Percentiles rank a stretch among this genome's conserved stretches.
Evolutionary conservation across 495 filamentous ascomycete species (phyloP).

Genomic region (Penicillium crystallinum): DNA sequence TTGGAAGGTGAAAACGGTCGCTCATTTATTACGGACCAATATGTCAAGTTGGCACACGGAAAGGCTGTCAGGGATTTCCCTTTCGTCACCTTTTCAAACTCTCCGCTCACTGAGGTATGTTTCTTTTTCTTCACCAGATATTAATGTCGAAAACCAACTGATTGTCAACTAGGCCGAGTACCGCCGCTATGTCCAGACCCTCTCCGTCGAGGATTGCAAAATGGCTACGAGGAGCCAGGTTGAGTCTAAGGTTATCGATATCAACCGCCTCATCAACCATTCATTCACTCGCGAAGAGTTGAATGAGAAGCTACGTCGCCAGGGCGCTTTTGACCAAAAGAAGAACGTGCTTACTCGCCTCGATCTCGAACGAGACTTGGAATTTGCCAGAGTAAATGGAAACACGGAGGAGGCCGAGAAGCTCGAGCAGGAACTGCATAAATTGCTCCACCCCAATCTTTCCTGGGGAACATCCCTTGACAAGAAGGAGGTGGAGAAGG

Average conservation of each 20-base stretch:
- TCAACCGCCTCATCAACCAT: slow-evolving; percentile 72
- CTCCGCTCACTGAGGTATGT: slow-evolving; percentile 65
- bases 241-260: slow-evolving; percentile 66
- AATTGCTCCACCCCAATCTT: slow-evolving; percentile 61
- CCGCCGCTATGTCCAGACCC: slow-evolving; percentile 73
- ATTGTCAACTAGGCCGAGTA: slow-evolving; percentile 60
- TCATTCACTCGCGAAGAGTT: slow-evolving; percentile 77
- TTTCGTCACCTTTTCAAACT: slow-evolving; percentile 78
- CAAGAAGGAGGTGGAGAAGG: slow-evolving; percentile 39
- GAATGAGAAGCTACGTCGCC: slow-evolving; percentile 65
- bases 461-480: slow-evolving; percentile 59
- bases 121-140: not conserved
- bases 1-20: slow-evolving; percentile 66
- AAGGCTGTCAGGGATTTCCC: slow-evolving; percentile 73
- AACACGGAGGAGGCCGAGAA: slow-evolving; percentile 55
- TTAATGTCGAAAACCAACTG: slow-evolving; percentile 9
- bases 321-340: slow-evolving; percentile 56
- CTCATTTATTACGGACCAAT: slow-evolving; percentile 68
- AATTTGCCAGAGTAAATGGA: slow-evolving; percentile 57
- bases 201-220: slow-evolving; percentile 63
- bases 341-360: slow-evolving; percentile 59
- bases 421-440: slow-evolving; percentile 63
- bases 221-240: slow-evolving; percentile 65
- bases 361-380: slow-evolving; percentile 54
- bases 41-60: slow-evolving; percentile 68